These are phyloP conservation scores for Vigna radiata DNA, from an alignment of 306 rosid genomes.

Conservation along the genomic window DNA sequence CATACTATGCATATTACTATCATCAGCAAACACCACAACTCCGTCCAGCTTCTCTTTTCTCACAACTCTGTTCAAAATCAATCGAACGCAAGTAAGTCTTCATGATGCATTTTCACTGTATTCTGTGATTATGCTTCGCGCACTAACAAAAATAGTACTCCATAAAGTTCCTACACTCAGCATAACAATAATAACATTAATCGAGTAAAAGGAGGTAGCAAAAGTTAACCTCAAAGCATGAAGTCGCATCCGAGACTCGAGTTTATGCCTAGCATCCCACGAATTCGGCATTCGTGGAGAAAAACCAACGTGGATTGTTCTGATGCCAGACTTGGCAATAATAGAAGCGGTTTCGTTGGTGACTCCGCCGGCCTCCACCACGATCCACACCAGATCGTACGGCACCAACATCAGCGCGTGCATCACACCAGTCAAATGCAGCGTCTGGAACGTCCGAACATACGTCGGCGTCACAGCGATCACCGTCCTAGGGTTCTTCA, in stretches of 20 bases:
- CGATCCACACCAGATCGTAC: slow-evolving; percentile 88
- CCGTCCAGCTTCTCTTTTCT: slow-evolving; percentile 89
- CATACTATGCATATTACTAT: slow-evolving; percentile 98
- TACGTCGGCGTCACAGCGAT: slow-evolving; percentile 88
- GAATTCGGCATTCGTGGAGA: slow-evolving; percentile 70
- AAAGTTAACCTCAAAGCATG: slow-evolving; percentile 78
- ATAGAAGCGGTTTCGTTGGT: slow-evolving; percentile 88
- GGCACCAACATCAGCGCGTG: slow-evolving; percentile 94
- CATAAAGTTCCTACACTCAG: slow-evolving; percentile 10
- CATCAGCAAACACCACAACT: slow-evolving; percentile 91
- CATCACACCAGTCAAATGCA: slow-evolving; percentile 92
- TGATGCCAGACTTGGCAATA: slow-evolving; percentile 70
- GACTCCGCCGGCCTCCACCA: slow-evolving; percentile 91
- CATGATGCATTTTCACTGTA: slow-evolving; percentile 26
- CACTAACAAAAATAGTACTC: slow-evolving; percentile 10
- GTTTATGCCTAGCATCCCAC: slow-evolving; percentile 85
- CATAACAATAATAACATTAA: slow-evolving; percentile 10
- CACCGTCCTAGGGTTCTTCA: slow-evolving; percentile 78
- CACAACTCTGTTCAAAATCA: slow-evolving; percentile 69
- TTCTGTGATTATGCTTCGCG: not conserved
- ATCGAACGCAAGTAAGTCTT: slow-evolving; percentile 35
- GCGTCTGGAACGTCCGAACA: slow-evolving; percentile 89
- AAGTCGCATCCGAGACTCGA: slow-evolving; percentile 88
- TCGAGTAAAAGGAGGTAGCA: slow-evolving; percentile 7
- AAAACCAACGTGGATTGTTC: slow-evolving; percentile 77